Base-by-base conservation (phyloP, 768 basidiomycete species). In the Mycena vitilis region DNA sequence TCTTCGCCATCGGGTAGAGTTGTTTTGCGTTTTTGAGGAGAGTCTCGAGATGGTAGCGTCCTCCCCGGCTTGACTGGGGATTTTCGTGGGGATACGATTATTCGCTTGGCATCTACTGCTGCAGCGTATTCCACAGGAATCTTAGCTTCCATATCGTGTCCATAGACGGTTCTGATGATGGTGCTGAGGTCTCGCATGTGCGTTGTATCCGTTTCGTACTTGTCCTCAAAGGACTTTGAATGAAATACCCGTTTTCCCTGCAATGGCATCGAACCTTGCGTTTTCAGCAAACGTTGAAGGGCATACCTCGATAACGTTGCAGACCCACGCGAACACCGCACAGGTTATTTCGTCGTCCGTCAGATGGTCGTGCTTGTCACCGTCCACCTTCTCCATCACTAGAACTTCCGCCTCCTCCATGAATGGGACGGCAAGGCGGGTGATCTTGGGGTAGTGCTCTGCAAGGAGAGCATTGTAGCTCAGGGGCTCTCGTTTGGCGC, bases 251-350 rank as follows among this genome's bases (percentile, higher is more conserved):
- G 70, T 44, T 66, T 69, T 13, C 15, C 52, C 57, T 68, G 58
- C 49, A 4, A 73, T 18, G 18, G 47, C 23, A 66, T 69, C 45
- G 60, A 59, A 68, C 18, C 12, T 18, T 52, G 10, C 36, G 20
- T 56, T 36, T 44, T 18, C 36, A 49, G 20, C 15, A 40, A 42
- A 52, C 2, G 48, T 47, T 61, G n/a, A 1, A 52, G 38, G 15
- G 59, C 77, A 49, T 48, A 86, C 86, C 73, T 81, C 80, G 38
- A 81, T 74, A 44, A 79, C 53, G 47, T 79, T 79, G 56, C 78
- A 84, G 4, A 82, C 78, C 86, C 86, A 88, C 60, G 78, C 82
- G 72, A 85, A 88, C 5, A 86, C 73, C 5, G 80, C 81, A 52
- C 80, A 82, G 47, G 73, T 78, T 42, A 82, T 67, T n/a, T 78